Evolutionary conservation across 139 green algal genomes (phyloP), one percentile per base, ranked within the genome.

Genomic region (Chlorella sorokiniana): DNA sequence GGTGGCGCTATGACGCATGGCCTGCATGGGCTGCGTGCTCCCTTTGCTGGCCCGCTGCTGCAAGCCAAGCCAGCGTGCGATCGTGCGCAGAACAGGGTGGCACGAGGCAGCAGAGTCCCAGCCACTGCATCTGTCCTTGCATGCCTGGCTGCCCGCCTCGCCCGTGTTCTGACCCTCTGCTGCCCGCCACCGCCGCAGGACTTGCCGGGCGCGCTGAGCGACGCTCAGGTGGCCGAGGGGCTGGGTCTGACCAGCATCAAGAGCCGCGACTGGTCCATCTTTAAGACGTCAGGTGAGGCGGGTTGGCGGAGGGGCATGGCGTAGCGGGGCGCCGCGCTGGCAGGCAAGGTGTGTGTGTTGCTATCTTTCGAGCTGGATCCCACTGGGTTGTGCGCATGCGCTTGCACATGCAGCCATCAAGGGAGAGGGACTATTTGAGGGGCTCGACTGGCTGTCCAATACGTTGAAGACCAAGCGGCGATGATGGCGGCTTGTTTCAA

Each of bases 371-470:
- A 38, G 7, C 67, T 20, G 37, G 16, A 48, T 18, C n/a, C n/a
- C n/a, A n/a, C n/a, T n/a, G n/a, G 16, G 20, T 33, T 61, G 42
- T 31, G 41, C 25, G 23, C 2, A 65, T 65, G 56, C 6, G 16
- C 22, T 14, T 31, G 40, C 23, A 3, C 2, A 0, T 79, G 72
- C 73, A 79, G 96, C 96, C 0, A 94, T 98, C 67, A 98, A 98
- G 79, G 96, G 96, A 11, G 94, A 98, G 96, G 96, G 78, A 0
- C 83, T 99, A 59, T 98, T 98, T 77, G 96, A 99, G 83, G 96
- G 96, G 9, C 82, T 99, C 41, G 96, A 99, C 69, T 99, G 96
- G 96, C 86, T 97, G 0, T 82, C 76, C n/a, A 88, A 90, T 31
- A 88, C 88, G 79, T 77, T 96, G 1, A 96, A 94, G 78, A 87